Evolutionary conservation across 352 stramenopile species (phyloP).

Genomic region (Detonula confervacea): DNA sequence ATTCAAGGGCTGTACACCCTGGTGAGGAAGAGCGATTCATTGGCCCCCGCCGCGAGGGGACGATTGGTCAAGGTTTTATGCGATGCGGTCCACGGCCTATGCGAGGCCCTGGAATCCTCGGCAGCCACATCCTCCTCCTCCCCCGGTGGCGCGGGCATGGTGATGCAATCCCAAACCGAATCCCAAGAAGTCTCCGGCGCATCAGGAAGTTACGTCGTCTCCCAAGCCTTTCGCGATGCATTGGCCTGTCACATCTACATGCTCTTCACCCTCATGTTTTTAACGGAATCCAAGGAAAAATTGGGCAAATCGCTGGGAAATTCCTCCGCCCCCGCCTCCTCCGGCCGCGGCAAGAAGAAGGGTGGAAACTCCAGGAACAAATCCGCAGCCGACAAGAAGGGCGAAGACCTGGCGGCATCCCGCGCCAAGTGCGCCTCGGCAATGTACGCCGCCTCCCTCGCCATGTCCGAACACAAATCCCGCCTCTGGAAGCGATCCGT

Average conservation of each 20-base stretch:
- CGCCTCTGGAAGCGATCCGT: slow-evolving; percentile 78
- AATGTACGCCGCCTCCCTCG: slow-evolving; percentile 63
- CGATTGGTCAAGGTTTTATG: slow-evolving; percentile 64
- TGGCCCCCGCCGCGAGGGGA: slow-evolving; percentile 56
- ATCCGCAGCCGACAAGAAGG: slow-evolving; percentile 13
- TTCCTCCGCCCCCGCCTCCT: background rate
- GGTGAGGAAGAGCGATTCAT: slow-evolving; percentile 80
- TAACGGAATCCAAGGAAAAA: slow-evolving; percentile 79
- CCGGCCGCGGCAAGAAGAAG: slow-evolving; percentile 5
- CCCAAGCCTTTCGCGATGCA: slow-evolving; percentile 76
- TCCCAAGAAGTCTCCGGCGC: background rate
- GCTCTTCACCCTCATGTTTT: slow-evolving; percentile 84
- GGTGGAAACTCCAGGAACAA: slow-evolving; percentile 31
- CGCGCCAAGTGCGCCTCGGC: slow-evolving; percentile 59
- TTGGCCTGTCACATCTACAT: slow-evolving; percentile 83
- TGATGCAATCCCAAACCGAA: background rate
- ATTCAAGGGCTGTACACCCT: slow-evolving; percentile 83
- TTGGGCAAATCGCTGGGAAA: slow-evolving; percentile 42
- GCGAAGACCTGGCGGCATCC: slow-evolving; percentile 17
- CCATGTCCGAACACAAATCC: slow-evolving; percentile 64
- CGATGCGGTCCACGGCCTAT: slow-evolving; percentile 65
- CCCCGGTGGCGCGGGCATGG: background rate
- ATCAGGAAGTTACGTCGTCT: slow-evolving; percentile 34
- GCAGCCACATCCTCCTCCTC: background rate
- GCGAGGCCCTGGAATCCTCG: slow-evolving; percentile 14